Evolutionary conservation across 2,329 filamentous ascomycete genomes (phyloP).

Genomic region (Pseudofabraea citricarpa): DNA sequence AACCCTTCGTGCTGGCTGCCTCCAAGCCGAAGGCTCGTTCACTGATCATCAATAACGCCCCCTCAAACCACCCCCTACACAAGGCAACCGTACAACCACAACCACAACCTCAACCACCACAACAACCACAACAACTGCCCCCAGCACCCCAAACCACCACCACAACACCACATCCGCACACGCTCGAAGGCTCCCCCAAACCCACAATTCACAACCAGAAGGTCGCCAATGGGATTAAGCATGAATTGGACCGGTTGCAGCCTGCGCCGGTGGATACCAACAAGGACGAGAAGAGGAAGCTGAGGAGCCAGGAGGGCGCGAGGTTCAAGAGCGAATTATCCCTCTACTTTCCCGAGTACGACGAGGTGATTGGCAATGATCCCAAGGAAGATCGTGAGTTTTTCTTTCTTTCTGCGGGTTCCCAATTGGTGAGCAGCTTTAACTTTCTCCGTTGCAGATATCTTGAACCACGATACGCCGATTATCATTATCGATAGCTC

Average conservation of each 20-base stretch:
- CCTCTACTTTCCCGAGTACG: constrained; percentile 88
- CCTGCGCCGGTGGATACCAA: constrained; percentile 38
- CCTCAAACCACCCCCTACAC: too few relatives aligned
- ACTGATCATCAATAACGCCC: constrained; percentile 16
- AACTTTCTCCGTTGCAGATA: constrained; percentile 46
- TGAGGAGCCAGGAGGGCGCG: constrained; percentile 81
- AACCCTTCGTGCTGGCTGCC: constrained; percentile 13
- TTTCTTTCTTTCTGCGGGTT: not conserved
- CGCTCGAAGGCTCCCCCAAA: not conserved
- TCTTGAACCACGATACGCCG: constrained; percentile 66
- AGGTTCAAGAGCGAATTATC: constrained; percentile 89
- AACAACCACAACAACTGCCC: constrained; percentile 20
- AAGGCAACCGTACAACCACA: constrained; percentile 22
- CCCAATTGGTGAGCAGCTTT: not conserved
- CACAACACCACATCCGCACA: not conserved
- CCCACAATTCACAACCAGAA: constrained; percentile 50
- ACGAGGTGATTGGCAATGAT: constrained; percentile 86
- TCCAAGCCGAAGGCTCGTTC: constrained; percentile 13
- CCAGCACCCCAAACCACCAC: not conserved
- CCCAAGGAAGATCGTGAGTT: constrained; percentile 70
- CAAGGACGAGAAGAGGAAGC: constrained; percentile 65
- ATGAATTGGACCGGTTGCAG: constrained; percentile 54
- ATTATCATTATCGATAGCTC: constrained; percentile 63
- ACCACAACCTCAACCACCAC: constrained; percentile 16
- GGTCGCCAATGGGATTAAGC: constrained; percentile 55